These are phyloP conservation scores for Leonotis leonurus DNA, from an alignment of 257 asterid genomes.

Conservation along the genomic window DNA sequence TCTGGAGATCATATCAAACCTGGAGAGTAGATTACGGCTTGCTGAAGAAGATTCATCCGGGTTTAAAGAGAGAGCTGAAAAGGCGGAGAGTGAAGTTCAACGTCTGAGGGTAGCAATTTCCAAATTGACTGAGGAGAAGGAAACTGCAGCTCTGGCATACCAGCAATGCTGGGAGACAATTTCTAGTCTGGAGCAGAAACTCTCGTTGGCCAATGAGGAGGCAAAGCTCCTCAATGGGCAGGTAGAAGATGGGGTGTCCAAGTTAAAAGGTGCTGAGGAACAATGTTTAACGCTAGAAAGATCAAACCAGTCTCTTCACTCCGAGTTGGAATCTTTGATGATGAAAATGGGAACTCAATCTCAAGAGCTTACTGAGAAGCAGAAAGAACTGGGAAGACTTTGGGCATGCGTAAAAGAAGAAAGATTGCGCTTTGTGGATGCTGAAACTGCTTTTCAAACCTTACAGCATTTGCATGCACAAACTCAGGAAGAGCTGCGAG, in stretches of 20 bases:
- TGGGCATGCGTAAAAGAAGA: conserved; percentile 93
- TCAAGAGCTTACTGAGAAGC: conserved; percentile 87
- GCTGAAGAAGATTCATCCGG: conserved; percentile 55
- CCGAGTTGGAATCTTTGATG: conserved; percentile 72
- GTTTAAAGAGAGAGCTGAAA: conserved; percentile 65
- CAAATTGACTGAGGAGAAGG: conserved; percentile 62
- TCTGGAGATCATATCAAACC: conserved; percentile 57
- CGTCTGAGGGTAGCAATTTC: conserved; percentile 48
- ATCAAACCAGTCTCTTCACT: conserved; percentile 67
- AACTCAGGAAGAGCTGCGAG: conserved; percentile 81
- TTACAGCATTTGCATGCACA: conserved; percentile 85
- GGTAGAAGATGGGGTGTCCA: conserved; percentile 52
- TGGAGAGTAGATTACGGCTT: conserved; percentile 63
- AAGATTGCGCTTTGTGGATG: conserved; percentile 80
- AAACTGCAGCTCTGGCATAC: conserved; percentile 52
- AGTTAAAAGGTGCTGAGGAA: conserved; percentile 76
- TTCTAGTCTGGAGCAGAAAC: conserved; percentile 51
- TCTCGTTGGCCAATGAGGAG: conserved; percentile 55
- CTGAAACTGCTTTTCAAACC: conserved; percentile 93
- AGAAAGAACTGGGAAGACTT: conserved; percentile 70
- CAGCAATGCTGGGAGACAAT: conserved; percentile 58
- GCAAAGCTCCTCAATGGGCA: conserved; percentile 53
- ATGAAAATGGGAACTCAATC: conserved; percentile 66
- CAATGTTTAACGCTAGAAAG: conserved; percentile 55
- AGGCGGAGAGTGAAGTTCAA: conserved; percentile 68